Base-by-base conservation (phyloP, 495 filamentous ascomycete genomes). In the Emericellopsis terricola region DNA sequence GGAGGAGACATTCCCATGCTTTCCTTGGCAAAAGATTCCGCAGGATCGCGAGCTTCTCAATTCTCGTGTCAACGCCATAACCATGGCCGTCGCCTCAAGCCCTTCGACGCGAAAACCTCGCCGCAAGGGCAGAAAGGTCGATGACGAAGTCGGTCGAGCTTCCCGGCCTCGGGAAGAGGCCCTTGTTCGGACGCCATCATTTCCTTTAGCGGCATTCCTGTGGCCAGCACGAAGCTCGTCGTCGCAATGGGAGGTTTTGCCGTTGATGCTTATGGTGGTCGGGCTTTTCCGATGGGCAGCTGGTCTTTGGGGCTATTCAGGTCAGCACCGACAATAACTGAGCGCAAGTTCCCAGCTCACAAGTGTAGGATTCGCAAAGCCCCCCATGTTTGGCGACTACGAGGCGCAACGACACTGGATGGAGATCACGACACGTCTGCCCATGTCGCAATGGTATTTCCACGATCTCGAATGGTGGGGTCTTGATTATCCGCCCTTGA, bases 351-450 rank as follows among this genome's bases (percentile, higher is more conserved):
- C n/a, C n/a, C n/a, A n/a, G n/a, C n/a, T n/a, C n/a, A n/a, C n/a
- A n/a, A n/a, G n/a, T n/a, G 6, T 36, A 85, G 83, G 85, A 31
- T 81, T 75, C 41, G 56, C 76, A 40, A 71, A 72, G 27, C 84
- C 84, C 3, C 89, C 89, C 11, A 86, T 94, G 76, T 75, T 91
- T 44, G 89, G 89, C 34, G 89, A 97, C 52, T 94, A 94, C 50
- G 89, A 97, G 53, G 89, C 91, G 5, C 89, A 97, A 51, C 56
- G 89, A 43, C 89, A 97, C 47, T 97, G 89, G 89, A 94, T 96
- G 87, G 89, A 96, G 46, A 67, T 94, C 41, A 94, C 91, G 1
- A 78, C 68, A 10, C 72, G 89, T 38, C 64, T 97, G 3, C 91
- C 89, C 7, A 64, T 92, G 27, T 81, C 79, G 3, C 80, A 89